Percentiles rank a stretch among this genome's conserved stretches.
Conservation (phyloP, 164 flowering plant genomes). For the Warburgia ugandensis region DNA sequence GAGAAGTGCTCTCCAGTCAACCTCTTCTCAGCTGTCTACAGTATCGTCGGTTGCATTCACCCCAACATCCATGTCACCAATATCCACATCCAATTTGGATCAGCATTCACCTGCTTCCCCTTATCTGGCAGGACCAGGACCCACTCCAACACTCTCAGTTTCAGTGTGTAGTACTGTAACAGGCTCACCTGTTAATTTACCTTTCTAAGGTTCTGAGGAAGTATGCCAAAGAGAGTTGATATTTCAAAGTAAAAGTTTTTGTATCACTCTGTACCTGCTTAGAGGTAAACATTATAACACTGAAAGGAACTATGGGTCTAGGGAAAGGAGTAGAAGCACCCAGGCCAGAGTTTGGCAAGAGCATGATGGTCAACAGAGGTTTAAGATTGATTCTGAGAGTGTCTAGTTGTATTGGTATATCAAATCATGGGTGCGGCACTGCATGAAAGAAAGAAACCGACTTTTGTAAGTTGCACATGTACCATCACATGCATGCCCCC, state of each 20-base stretch:
- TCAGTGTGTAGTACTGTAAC: constrained; percentile 17
- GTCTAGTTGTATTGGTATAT: too few relatives aligned
- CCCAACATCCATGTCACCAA: constrained; percentile 8
- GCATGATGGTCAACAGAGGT: too few relatives aligned
- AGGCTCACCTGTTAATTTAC: constrained; percentile 14
- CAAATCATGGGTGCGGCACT: too few relatives aligned
- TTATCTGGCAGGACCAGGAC: constrained; percentile 8
- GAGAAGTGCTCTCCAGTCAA: constrained; percentile 23
- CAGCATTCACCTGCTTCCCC: constrained; percentile 19
- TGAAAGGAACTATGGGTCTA: too few relatives aligned
- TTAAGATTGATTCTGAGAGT: too few relatives aligned
- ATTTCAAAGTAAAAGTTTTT: neutral
- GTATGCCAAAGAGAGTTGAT: constrained; percentile 8
- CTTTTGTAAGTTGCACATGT: too few relatives aligned
- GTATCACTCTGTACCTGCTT: neutral
- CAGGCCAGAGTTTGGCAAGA: too few relatives aligned
- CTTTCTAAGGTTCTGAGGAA: constrained; percentile 13
- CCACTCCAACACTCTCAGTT: constrained; percentile 19
- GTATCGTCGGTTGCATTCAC: constrained; percentile 13
- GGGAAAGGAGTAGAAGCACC: too few relatives aligned
- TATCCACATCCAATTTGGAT: neutral
- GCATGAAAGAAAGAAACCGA: too few relatives aligned
- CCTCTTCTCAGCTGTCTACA: constrained; percentile 18
- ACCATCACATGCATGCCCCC: too few relatives aligned
- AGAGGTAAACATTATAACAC: too few relatives aligned